Conservation (phyloP, 1,139 yeast species). For the Magnusiomyces magnusii region DNA sequence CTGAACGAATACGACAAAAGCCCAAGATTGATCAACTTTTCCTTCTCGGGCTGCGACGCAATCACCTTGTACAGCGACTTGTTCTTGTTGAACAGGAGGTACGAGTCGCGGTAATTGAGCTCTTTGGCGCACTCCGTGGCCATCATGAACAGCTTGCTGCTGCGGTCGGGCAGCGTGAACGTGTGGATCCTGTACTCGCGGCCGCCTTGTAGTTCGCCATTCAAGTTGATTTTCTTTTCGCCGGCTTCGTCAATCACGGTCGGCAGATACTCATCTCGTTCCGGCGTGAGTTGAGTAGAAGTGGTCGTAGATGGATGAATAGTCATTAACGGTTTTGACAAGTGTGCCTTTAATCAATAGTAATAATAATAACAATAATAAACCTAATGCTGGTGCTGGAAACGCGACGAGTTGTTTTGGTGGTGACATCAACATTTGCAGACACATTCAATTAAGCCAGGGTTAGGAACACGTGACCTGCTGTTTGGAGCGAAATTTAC, state of each 20-base stretch:
- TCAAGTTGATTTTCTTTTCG: slow-evolving; percentile 45
- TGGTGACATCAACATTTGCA: too few species aligned
- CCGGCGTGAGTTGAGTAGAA: slow-evolving; percentile 21
- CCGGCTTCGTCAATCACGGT: slow-evolving; percentile 45
- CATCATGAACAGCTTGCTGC: slow-evolving; percentile 50
- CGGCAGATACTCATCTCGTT: slow-evolving; percentile 34
- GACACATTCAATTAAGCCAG: too few species aligned
- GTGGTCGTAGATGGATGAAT: background rate
- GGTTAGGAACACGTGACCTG: too few species aligned
- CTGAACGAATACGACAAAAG: slow-evolving; percentile 56
- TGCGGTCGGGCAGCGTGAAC: slow-evolving; percentile 47
- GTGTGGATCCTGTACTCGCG: slow-evolving; percentile 50
- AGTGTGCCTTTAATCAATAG: too few species aligned
- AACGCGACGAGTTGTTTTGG: too few species aligned
- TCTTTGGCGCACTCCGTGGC: slow-evolving; percentile 65
- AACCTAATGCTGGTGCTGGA: too few species aligned
- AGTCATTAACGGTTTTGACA: background rate
- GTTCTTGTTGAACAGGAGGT: slow-evolving; percentile 55
- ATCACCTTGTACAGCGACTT: slow-evolving; percentile 48
- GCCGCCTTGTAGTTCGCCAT: slow-evolving; percentile 52
- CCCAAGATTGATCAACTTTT: slow-evolving; percentile 47
- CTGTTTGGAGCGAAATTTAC: too few species aligned
- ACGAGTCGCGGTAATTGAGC: slow-evolving; percentile 58
- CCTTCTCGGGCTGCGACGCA: slow-evolving; percentile 53
- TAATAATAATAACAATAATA: too few species aligned